A percentile compares a stretch with the other conserved stretches of the same genome.
Evolutionary conservation across 1,284 basidiomycete genomes (phyloP).

Genomic region (Coniophora puteana): DNA sequence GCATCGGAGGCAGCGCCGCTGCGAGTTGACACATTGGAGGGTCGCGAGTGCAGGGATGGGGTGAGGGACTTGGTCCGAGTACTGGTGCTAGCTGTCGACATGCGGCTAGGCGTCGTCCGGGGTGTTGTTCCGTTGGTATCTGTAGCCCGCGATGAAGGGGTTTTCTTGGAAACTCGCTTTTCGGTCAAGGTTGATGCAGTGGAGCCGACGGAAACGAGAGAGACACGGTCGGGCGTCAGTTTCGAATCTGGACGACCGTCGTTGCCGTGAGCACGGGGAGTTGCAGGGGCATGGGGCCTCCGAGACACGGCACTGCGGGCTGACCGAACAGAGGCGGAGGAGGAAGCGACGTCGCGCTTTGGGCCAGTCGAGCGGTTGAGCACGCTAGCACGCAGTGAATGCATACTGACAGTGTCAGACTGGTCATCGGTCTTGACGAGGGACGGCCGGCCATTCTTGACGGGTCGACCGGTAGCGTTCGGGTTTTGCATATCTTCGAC

Average conservation of each 20-base stretch:
- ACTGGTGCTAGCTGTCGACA: neutral
- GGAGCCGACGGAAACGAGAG: slow-evolving; percentile 18
- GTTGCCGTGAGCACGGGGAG: slow-evolving; percentile 17
- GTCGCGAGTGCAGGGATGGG: slow-evolving; percentile 18
- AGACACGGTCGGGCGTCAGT: slow-evolving; percentile 42
- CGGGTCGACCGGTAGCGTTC: slow-evolving; percentile 24
- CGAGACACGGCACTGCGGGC: slow-evolving; percentile 39
- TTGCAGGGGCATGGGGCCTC: slow-evolving; percentile 23
- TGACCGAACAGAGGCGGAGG: slow-evolving; percentile 40
- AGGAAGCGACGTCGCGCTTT: slow-evolving; percentile 21
- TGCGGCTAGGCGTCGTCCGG: neutral
- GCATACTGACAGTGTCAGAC: slow-evolving; percentile 41
- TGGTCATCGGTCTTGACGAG: slow-evolving; percentile 33
- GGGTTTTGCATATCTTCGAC: slow-evolving; percentile 53
- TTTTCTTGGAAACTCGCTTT: slow-evolving; percentile 3
- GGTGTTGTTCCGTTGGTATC: slow-evolving; percentile 4
- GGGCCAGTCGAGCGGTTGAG: slow-evolving; percentile 41
- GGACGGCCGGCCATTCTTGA: slow-evolving; percentile 20
- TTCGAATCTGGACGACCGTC: slow-evolving; percentile 61
- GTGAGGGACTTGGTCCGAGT: slow-evolving; percentile 3
- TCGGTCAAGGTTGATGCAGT: slow-evolving; percentile 12
- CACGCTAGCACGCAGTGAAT: slow-evolving; percentile 57
- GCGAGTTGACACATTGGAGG: slow-evolving; percentile 13
- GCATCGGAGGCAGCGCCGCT: neutral
- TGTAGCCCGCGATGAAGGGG: neutral